Base-by-base conservation (phyloP, 495 filamentous ascomycete genomes). In the Oleoguttula mirabilis region DNA sequence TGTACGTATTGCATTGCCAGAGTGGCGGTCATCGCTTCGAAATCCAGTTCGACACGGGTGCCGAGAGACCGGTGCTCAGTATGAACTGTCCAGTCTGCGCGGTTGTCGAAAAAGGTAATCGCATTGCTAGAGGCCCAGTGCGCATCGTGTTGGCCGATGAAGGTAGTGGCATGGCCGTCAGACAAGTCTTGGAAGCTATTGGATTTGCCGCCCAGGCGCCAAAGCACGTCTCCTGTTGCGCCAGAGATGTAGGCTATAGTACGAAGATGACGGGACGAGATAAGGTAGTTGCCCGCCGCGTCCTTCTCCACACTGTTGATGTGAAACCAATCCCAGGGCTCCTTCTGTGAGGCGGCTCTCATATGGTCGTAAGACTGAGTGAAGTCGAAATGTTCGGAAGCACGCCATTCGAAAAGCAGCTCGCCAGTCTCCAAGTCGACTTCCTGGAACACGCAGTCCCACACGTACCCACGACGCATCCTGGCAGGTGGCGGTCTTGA, bases 351-450 rank as follows among this genome's bases (percentile, higher is more conserved):
- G 11, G 39, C 47, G 10, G 28, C 36, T 14, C 21, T 41, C 8
- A 40, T 10, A 15, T 37, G 20, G 7, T 43, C 43, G 39, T 54
- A 59, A 2, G 50, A 38, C 8, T 58, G 56, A 21, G 22, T 16
- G 19, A 58, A 41, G 16, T 25, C 44, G 40, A 58, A 61, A 42
- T 65, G 61, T 3, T 66, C 56, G 1, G 56, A 60, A 12, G 60
- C 59, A 14, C 61, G 57, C 65, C 64, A 68, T 40, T 55, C 36
- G 45, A 65, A 68, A 15, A 66, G 15, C 28, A 57, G 22, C 10
- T 55, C 40, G 19, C 48, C 48, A 27, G 51, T 57, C 21, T 47
- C 44, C 11, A 59, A 38, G 39, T 57, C 42, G 6, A 59, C 32
- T 36, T 59, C 56, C 28, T 57, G 56, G 25, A 59, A 57, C 8